A percentile compares a stretch with the other conserved stretches of the same genome.
These are phyloP conservation scores for Clathrospora elynae DNA, from an alignment of 2,329 filamentous ascomycete species.

Conservation along the genomic window DNA sequence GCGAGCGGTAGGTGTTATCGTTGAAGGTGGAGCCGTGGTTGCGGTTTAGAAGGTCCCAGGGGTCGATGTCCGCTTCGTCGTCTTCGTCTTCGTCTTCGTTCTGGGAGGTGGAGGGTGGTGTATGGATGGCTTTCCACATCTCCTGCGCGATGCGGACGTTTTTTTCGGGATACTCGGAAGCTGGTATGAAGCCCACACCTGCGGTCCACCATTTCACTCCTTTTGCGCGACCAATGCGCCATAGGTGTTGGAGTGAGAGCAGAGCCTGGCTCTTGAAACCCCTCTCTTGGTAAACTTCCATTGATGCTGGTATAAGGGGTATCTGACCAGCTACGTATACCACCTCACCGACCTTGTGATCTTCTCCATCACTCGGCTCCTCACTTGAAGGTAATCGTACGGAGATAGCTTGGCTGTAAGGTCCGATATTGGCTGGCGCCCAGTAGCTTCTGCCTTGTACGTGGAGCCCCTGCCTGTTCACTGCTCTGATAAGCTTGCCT, in stretches of 20 bases:
- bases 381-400: conserved; percentile 49
- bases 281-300: conserved; percentile 60
- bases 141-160: conserved; percentile 47
- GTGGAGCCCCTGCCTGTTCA: conserved; percentile 65
- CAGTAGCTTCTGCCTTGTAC: conserved; percentile 95
- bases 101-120: background rate
- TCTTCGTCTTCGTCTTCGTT: conserved; percentile 52
- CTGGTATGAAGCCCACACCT: conserved; percentile 62
- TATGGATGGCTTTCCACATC: conserved; percentile 52
- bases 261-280: conserved; percentile 64
- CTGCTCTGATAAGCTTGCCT: conserved; percentile 3
- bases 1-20: conserved; percentile 34
- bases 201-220: conserved; percentile 75
- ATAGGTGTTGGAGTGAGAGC: conserved; percentile 85
- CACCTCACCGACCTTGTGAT: conserved; percentile 32
- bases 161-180: conserved; percentile 9
- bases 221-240: conserved; percentile 76
- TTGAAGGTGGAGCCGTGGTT: conserved; percentile 53
- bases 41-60: conserved; percentile 68
- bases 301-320: conserved; percentile 78
- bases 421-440: conserved; percentile 97
- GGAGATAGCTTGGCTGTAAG: conserved; percentile 87
- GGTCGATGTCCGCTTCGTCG: conserved; percentile 59
- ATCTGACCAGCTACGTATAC: conserved; percentile 89
- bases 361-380: conserved; percentile 16